Base-by-base conservation (phyloP, 169 alveolate genomes). In the Sarcocystis neurona region DNA sequence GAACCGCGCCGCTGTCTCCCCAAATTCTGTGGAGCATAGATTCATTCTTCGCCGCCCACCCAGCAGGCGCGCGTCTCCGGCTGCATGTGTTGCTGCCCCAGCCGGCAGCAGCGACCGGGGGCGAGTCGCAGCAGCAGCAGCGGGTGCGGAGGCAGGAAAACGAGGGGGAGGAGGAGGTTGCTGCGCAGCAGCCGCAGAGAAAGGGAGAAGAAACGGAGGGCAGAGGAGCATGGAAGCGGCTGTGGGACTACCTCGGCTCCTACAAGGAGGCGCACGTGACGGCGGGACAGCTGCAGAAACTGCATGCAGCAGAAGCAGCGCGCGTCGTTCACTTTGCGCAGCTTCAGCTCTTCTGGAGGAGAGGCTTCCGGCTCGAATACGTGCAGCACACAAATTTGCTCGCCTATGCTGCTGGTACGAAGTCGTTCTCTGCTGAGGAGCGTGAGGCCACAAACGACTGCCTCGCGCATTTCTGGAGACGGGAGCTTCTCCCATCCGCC, bases 271-370 rank as follows among this genome's bases (percentile, higher is more conserved):
- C 32, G 27, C n/a, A 41, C 75, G 43, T 15, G 46, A 10, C 32
- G 75, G 75, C 3, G 75, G 6, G 6, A 41, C 4, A 1, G 75
- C 4, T 4, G n/a, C 44, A 63, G 75, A 10, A 41, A 63, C 12
- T 18, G 37, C 43, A 47, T 39, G 39, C n/a, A 20, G 39, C 0
- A 32, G 88, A 34, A 48, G 15, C n/a, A 6, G 58, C 63, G 30
- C 78, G 88, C 27, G 79, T n/a, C 4, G 46, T 47, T 20, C 88
- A 82, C 30, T 53, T 82, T 79, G 32, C 88, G 46, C 88, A 82
- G 79, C 37, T 82, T n/a, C 88, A 82, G 58, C 37, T 82, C n/a
- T 82, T 82, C 46, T 82, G 88, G 88, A 10, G 88, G 23, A 34
- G 43, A 12, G 79, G 88, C 27, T 82, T 15, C 79, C 66, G 60